Base-by-base conservation (phyloP, 345 rosid genomes). In the Rhizophora mangle region DNA sequence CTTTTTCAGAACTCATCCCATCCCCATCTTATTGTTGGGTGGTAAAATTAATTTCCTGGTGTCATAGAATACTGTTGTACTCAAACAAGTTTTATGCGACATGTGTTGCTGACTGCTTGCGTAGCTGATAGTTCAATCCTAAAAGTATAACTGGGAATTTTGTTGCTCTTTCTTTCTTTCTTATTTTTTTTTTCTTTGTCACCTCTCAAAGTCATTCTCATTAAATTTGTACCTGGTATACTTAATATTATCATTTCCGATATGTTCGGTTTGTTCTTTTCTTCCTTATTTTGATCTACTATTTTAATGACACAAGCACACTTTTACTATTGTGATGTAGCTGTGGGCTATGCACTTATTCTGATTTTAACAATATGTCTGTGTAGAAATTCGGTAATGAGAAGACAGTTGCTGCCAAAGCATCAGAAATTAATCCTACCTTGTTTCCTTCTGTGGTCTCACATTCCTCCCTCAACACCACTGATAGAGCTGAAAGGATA, bases 401-500 rank as follows among this genome's bases (percentile, higher is more conserved):
- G 67, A 83, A 72, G 79, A 65, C 79, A 10, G 89, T 82, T 74
- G 68, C 88, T 65, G 81, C 90, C 64, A 87, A 72, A 77, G 89
- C 82, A 20, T 78, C 80, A 46, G 96, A 85, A 77, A 72, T 84
- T 52, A 85, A 89, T 71, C 61, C 73, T 62, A 60, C 68, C 57
- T 68, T 83, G 76, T 78, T 75, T 73, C 81, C 82, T 74, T 82
- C 84, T 2, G 78, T 82, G 71, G 63, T 82, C 67, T 71, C 84
- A 22, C 72, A 68, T 76, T 68, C 81, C 56, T 69, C 58, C 1
- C 58, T 80, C 24, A 47, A 36, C 70, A 26, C 70, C 5, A 68
- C 71, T 60, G 81, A 69, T 73, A 67, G 79, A 70, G 81, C 82
- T 83, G 83, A 74, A 76, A 76, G 60, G 71, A 72, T 63, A 63